Conservation (phyloP, 257 asterid genomes). For the Henckelia pumila region DNA sequence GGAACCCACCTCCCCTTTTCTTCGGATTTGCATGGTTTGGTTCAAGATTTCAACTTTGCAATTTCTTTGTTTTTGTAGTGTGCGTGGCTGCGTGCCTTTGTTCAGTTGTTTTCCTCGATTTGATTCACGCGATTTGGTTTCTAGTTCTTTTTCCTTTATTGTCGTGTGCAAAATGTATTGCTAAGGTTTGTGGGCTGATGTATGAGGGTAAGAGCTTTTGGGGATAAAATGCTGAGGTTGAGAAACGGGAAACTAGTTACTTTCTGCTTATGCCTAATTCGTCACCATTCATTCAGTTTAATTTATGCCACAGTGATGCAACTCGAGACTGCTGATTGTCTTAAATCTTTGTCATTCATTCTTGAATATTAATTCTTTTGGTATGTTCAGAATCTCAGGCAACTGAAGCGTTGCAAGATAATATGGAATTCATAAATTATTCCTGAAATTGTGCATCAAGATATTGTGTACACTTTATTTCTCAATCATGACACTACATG, state of each 20-base stretch:
- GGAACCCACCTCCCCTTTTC: constrained; percentile 8
- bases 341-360: not conserved
- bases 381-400: constrained; percentile 9
- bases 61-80: not conserved
- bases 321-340: not conserved
- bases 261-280: not conserved
- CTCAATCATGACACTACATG: not conserved
- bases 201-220: not conserved
- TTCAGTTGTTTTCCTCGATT: not conserved
- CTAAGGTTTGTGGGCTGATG: not conserved
- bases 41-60: not conserved
- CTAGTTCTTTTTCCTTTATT: not conserved
- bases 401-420: not conserved
- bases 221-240: constrained; percentile 2
- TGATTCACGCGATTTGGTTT: not conserved
- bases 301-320: not conserved
- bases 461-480: not conserved
- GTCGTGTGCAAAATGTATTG: not conserved
- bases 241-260: not conserved
- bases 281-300: not conserved
- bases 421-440: not conserved
- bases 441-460: not conserved
- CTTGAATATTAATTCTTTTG: not conserved
- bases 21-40: not conserved
- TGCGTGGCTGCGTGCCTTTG: not conserved